These are phyloP conservation scores for Suillus luteus DNA, from an alignment of 768 basidiomycete genomes.

Conservation along the genomic window DNA sequence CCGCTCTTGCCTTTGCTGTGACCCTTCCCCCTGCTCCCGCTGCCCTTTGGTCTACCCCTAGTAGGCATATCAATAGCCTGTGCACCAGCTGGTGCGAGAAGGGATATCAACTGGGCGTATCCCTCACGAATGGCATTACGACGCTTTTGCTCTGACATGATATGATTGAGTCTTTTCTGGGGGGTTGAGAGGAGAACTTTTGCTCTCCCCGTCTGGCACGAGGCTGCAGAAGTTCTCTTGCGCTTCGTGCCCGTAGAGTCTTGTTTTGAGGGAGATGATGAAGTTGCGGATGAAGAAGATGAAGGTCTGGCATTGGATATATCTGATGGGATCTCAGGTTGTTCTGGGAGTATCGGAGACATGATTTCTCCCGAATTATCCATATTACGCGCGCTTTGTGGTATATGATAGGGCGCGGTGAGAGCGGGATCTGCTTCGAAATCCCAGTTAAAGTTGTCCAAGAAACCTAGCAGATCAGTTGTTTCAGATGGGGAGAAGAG, in stretches of 20 bases:
- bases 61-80: conserved; percentile 74
- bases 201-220: conserved; percentile 37
- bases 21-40: conserved; percentile 62
- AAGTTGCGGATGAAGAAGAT: conserved; percentile 15
- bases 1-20: conserved; percentile 88
- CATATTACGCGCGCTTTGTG: conserved; percentile 1
- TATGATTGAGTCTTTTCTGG: conserved; percentile 89
- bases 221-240: conserved; percentile 24
- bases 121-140: conserved; percentile 90
- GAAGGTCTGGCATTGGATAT: conserved; percentile 7
- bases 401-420: conserved; percentile 13
- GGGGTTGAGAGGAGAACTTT: conserved; percentile 79
- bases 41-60: conserved; percentile 79
- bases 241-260: conserved; percentile 20
- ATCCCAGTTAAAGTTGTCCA: conserved; percentile 80
- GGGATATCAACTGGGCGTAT: conserved; percentile 80
- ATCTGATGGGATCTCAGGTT: conserved; percentile 1
- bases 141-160: conserved; percentile 93
- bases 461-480: conserved; percentile 76
- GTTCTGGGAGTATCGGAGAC: conserved; percentile 6
- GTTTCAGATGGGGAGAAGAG: conserved; percentile 80
- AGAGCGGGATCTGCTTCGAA: conserved; percentile 44
- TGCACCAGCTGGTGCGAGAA: conserved; percentile 79
- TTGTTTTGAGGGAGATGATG: conserved; percentile 17
- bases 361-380: conserved; percentile 10